Conservation (phyloP, 495 filamentous ascomycete species). For the Lentithecium fluviatile region DNA sequence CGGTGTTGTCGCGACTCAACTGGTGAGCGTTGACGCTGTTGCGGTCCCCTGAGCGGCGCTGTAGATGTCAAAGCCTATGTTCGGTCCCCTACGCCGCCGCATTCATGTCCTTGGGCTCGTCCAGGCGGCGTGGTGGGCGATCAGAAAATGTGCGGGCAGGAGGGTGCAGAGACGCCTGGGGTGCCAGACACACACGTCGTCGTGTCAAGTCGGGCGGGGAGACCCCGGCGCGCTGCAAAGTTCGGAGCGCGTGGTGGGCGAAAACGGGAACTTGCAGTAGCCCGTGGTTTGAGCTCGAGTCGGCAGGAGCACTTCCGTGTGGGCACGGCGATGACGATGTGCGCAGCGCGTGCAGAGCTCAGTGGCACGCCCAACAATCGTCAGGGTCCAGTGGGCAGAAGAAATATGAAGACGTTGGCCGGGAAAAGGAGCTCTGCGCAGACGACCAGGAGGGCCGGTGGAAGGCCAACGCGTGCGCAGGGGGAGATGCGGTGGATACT, state of each 20-base stretch:
- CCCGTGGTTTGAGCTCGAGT: too few relatives aligned
- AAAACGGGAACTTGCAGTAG: background rate
- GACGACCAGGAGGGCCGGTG: too few relatives aligned
- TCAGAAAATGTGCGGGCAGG: background rate
- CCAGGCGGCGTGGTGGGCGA: background rate
- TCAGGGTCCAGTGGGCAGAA: too few relatives aligned
- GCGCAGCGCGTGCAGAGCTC: too few relatives aligned
- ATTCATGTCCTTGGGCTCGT: conserved; percentile 24
- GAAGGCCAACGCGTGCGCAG: too few relatives aligned
- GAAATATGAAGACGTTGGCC: too few relatives aligned
- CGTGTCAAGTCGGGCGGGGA: conserved; percentile 18
- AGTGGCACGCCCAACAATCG: too few relatives aligned
- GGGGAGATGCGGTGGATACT: too few relatives aligned
- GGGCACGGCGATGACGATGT: background rate
- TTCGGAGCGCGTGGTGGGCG: conserved; percentile 1
- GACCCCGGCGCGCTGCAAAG: background rate
- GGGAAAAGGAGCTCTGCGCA: too few relatives aligned
- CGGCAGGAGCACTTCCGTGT: conserved; percentile 10
- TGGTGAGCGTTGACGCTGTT: background rate
- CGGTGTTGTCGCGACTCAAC: background rate
- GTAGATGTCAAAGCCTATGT: conserved; percentile 7
- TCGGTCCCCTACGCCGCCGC: conserved; percentile 5
- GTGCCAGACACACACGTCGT: conserved; percentile 3
- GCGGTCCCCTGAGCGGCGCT: background rate
- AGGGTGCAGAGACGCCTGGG: conserved; percentile 18